phyloP scores from a whole-genome alignment of 2,329 filamentous ascomycete genomes.

The Juglanconis sp. region DNA sequence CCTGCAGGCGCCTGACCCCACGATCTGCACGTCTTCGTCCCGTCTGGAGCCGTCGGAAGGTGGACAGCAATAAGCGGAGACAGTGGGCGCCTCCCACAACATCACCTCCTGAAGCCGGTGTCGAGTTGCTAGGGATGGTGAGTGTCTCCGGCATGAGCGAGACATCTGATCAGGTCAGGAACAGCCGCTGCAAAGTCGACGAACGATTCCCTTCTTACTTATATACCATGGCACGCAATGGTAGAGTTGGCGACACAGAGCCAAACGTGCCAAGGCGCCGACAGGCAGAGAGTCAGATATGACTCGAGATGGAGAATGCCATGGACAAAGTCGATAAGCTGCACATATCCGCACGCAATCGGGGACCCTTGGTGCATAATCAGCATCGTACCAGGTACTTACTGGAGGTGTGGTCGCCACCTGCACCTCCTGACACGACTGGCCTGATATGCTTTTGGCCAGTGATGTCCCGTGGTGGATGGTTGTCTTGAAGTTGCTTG shows the following conservation, averaged over 20 bases:
- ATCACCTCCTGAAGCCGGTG: not conserved
- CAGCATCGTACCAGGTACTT: not conserved
- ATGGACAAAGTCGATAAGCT: not conserved
- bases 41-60: not conserved
- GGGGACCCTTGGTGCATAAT: conserved; percentile 10
- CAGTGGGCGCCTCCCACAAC: not conserved
- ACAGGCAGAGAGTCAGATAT: not conserved
- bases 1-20: not conserved
- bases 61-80: not conserved
- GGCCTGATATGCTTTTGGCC: not conserved
- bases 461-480: not conserved
- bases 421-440: not conserved
- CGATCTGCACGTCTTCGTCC: not conserved
- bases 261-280: not conserved
- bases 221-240: too few species aligned
- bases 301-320: conserved; percentile 1
- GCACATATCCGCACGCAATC: not conserved
- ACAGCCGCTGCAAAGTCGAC: too few species aligned
- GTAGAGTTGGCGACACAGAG: not conserved
- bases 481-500: not conserved
- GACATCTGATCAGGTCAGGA: too few species aligned
- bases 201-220: too few species aligned
- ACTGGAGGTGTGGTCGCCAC: not conserved
- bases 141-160: too few species aligned
- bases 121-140: not conserved